Evolutionary conservation across 371 early-diverging fungal genomes (phyloP), one percentile per base, ranked within the genome.

Genomic region (Mucor plumbeus): DNA sequence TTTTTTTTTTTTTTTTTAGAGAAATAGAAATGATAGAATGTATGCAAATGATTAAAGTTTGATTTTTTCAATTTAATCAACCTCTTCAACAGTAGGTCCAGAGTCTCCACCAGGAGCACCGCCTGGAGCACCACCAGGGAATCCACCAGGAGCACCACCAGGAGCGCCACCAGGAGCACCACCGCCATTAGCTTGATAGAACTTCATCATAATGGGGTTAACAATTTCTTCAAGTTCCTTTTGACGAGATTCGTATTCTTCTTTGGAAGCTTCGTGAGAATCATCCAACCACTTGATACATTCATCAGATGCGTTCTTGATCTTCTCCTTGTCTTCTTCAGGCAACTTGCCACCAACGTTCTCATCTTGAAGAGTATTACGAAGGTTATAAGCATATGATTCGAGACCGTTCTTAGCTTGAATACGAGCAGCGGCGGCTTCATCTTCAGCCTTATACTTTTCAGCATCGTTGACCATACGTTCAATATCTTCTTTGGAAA

Each of bases 391-490:
- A 55, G 93, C 85, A 77, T 93, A 94, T 47, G 87, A 83, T 85
- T 95, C 96, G 64, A 95, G 88, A 58, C 85, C 91, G 81, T 95
- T 94, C 85, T 88, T 90, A 72, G 95, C 87, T 74, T 87, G 82
- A 68, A 93, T 90, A 67, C 92, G 88, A 72, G 89, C 91, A 74
- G 92, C 91, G 47, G 90, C 91, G 70, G 87, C 91, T 65, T 89
- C 88, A 82, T 96, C 96, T 82, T 93, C 93, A 53, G 90, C 91
- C 87, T 91, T 92, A 88, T 85, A 91, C 81, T 90, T 88, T 77
- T 94, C 94, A 67, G 95, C 95, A 67, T 97, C 96, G 44, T 74
- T 71, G 65, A 98, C 87, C 92, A 96, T 93, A 69, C 92, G 90
- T 71, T 95, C 93, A 65, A 97, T 94, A 62, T 98, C 95, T 59